A percentile compares a stretch with the other conserved stretches of the same genome.
Conservation (phyloP, 441 rosid species). For the Cnidoscolus chayamansa region DNA sequence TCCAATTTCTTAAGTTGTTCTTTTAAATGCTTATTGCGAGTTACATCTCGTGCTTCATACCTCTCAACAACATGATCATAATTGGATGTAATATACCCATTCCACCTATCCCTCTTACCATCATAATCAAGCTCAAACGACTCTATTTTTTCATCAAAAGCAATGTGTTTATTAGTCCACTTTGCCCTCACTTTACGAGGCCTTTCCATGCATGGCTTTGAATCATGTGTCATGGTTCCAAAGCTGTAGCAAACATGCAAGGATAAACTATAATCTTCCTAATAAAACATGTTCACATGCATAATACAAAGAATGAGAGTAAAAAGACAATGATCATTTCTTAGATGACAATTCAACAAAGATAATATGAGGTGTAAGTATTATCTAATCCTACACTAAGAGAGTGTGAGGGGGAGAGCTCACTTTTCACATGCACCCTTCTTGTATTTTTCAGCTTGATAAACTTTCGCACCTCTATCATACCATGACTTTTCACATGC, state of each 20-base stretch:
- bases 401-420: constrained; percentile 13
- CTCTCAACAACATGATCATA: constrained; percentile 55
- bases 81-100: constrained; percentile 56
- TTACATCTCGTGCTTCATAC: constrained; percentile 69
- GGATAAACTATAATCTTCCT: not conserved
- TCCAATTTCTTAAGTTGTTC: constrained; percentile 70
- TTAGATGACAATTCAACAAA: too few species aligned
- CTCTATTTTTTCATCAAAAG: constrained; percentile 78
- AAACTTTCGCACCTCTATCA: constrained; percentile 72
- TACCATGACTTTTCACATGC: constrained; percentile 57
- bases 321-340: too few species aligned
- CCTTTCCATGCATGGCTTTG: constrained; percentile 64
- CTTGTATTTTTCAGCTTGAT: constrained; percentile 75
- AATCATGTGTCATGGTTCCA: constrained; percentile 72
- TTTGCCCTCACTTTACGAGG: constrained; percentile 62
- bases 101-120: constrained; percentile 79
- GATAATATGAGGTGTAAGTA: too few species aligned
- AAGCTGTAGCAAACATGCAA: constrained; percentile 40
- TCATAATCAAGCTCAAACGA: constrained; percentile 66
- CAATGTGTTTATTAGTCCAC: constrained; percentile 64
- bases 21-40: constrained; percentile 52
- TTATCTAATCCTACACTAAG: too few species aligned
- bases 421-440: constrained; percentile 90
- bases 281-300: not conserved
- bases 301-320: not conserved